A percentile compares a stretch with the other conserved stretches of the same genome.
Evolutionary conservation across 495 filamentous ascomycete genomes (phyloP).

Genomic region (Neurospora sp.): DNA sequence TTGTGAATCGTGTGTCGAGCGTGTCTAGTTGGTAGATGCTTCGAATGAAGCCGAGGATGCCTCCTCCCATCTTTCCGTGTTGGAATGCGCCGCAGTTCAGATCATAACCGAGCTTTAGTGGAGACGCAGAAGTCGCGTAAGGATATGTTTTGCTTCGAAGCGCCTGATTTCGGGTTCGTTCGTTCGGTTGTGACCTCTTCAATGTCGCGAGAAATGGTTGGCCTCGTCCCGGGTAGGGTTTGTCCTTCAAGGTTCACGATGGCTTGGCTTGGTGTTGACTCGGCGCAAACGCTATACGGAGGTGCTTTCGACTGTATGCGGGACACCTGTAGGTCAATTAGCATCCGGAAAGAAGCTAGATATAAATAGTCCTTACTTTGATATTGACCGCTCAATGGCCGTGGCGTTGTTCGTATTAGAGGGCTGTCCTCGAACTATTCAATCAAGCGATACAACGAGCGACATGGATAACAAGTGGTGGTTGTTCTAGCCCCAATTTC

Average conservation of each 20-base stretch:
- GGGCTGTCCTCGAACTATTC: background rate
- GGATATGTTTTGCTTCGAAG: background rate
- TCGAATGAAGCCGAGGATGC: constrained; percentile 35
- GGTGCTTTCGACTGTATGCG: background rate
- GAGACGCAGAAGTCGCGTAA: background rate
- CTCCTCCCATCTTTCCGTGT: constrained; percentile 4
- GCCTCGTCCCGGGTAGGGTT: background rate
- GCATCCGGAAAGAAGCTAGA: background rate
- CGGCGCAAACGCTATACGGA: background rate
- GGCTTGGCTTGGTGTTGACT: background rate
- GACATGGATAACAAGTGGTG: background rate
- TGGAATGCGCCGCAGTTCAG: background rate
- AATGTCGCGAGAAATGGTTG: background rate
- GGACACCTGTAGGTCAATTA: background rate
- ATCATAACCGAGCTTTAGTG: background rate
- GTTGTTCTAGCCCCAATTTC: background rate
- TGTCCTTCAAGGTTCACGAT: background rate
- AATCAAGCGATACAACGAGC: background rate
- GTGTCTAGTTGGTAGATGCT: constrained; percentile 77
- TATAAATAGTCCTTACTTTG: background rate
- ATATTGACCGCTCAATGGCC: background rate
- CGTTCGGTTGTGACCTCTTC: background rate
- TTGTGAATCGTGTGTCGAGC: constrained; percentile 84
- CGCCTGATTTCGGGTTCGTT: background rate
- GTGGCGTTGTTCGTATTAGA: background rate